Percentiles rank a stretch among this genome's conserved stretches.
Evolutionary conservation across 208 protist genomes (phyloP).

Genomic region (Crithidia fasciculata): DNA sequence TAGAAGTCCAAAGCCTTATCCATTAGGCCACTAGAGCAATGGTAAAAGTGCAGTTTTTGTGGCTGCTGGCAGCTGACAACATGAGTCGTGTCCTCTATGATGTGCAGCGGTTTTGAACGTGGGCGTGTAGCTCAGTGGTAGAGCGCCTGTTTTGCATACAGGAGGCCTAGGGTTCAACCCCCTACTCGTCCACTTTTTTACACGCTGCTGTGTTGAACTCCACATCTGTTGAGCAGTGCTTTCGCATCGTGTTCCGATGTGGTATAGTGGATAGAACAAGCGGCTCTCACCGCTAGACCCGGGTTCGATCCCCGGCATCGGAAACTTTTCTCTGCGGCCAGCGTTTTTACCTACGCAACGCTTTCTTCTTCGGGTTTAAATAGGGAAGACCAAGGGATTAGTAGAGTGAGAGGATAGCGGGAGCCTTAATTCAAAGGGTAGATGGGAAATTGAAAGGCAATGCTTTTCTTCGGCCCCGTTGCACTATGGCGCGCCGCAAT

Average conservation of each 20-base stretch:
- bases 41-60: not conserved
- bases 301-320: constrained; percentile 94
- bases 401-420: too few relatives aligned
- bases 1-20: constrained; percentile 92
- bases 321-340: constrained; percentile 51
- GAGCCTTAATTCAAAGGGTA: too few relatives aligned
- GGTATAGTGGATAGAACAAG: constrained; percentile 95
- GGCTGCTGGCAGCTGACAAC: too few relatives aligned
- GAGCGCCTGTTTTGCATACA: constrained; percentile 89
- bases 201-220: not conserved
- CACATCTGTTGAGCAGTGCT: not conserved
- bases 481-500: too few relatives aligned
- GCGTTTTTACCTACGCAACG: not conserved
- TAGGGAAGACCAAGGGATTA: not conserved
- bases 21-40: constrained; percentile 86
- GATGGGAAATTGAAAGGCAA: too few relatives aligned
- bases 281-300: constrained; percentile 94
- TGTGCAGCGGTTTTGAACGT: not conserved
- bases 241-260: constrained; percentile 60
- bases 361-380: not conserved
- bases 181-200: constrained; percentile 75
- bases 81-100: not conserved
- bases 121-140: constrained; percentile 91
- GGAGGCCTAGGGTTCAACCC: constrained; percentile 87
- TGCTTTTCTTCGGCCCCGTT: too few relatives aligned